Evolutionary conservation across 495 filamentous ascomycete species (phyloP).

Genomic region (Neurospora sp.): DNA sequence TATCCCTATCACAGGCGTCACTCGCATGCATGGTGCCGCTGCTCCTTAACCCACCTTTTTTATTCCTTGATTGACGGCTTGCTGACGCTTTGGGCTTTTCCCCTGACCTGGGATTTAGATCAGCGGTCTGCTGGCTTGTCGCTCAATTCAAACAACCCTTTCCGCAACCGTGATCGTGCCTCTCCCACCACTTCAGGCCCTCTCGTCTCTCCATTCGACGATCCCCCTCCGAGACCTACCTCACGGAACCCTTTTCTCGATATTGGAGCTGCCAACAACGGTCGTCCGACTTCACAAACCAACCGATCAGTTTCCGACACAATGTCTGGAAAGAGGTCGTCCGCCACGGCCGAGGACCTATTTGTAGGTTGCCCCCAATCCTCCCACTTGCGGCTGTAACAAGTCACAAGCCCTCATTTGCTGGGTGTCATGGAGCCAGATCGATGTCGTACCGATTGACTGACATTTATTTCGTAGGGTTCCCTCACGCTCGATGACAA

Average conservation of each 20-base stretch:
- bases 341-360: conserved; percentile 64
- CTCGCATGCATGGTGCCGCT: conserved; percentile 31
- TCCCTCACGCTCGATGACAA: conserved; percentile 40
- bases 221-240: conserved; percentile 54
- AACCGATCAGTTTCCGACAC: conserved; percentile 32
- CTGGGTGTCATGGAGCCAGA: background rate
- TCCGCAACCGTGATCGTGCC: conserved; percentile 68
- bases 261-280: conserved; percentile 38
- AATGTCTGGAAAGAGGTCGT: conserved; percentile 45
- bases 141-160: conserved; percentile 92
- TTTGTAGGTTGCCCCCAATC: conserved; percentile 60
- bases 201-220: conserved; percentile 39
- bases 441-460: background rate
- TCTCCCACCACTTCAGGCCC: conserved; percentile 48
- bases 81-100: conserved; percentile 26
- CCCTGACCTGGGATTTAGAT: conserved; percentile 24
- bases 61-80: conserved; percentile 9
- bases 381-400: background rate
- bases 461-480: conserved; percentile 25
- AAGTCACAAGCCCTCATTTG: background rate
- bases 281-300: conserved; percentile 34
- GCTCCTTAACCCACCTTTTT: conserved; percentile 8
- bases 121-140: conserved; percentile 40
- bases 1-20: conserved; percentile 34
- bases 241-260: conserved; percentile 93